A percentile compares a stretch with the other conserved stretches of the same genome.
phyloP scores from a whole-genome alignment of 768 basidiomycete species.

The Hortiboletus flavorubellus region DNA sequence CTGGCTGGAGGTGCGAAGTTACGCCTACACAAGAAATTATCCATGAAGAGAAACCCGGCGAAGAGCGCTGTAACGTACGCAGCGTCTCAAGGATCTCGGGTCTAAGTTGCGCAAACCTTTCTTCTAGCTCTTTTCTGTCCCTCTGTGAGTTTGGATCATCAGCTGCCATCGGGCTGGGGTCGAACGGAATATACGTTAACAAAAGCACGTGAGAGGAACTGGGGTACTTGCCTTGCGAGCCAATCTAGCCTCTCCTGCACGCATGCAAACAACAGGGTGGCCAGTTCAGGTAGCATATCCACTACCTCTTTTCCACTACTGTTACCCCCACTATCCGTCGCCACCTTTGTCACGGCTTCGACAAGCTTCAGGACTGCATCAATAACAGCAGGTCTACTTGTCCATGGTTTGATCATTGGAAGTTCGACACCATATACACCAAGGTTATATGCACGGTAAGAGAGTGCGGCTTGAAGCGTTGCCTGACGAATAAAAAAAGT shows the following conservation, averaged over 20 bases:
- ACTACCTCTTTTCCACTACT: conserved; percentile 36
- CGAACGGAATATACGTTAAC: background rate
- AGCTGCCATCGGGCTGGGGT: conserved; percentile 42
- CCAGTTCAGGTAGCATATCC: conserved; percentile 62
- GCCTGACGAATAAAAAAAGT: conserved; percentile 41
- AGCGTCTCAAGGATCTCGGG: conserved; percentile 79
- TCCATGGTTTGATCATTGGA: conserved; percentile 79
- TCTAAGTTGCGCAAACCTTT: conserved; percentile 66
- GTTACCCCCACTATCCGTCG: conserved; percentile 10
- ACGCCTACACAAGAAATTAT: conserved; percentile 43
- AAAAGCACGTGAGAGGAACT: background rate
- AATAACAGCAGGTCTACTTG: conserved; percentile 64
- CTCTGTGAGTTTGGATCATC: conserved; percentile 49
- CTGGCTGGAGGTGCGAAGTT: conserved; percentile 61
- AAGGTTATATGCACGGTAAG: conserved; percentile 69
- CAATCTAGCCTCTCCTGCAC: conserved; percentile 67
- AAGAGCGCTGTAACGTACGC: conserved; percentile 45
- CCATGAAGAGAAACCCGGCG: background rate
- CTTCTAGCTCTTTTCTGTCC: conserved; percentile 57
- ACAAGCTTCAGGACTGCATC: conserved; percentile 73
- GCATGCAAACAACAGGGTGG: conserved; percentile 59
- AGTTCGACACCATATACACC: conserved; percentile 75
- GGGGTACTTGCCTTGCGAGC: conserved; percentile 50
- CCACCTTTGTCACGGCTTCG: conserved; percentile 47
- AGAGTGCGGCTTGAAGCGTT: conserved; percentile 66